phyloP scores from a whole-genome alignment of 257 asterid species.

The Fraxinus anomala region DNA sequence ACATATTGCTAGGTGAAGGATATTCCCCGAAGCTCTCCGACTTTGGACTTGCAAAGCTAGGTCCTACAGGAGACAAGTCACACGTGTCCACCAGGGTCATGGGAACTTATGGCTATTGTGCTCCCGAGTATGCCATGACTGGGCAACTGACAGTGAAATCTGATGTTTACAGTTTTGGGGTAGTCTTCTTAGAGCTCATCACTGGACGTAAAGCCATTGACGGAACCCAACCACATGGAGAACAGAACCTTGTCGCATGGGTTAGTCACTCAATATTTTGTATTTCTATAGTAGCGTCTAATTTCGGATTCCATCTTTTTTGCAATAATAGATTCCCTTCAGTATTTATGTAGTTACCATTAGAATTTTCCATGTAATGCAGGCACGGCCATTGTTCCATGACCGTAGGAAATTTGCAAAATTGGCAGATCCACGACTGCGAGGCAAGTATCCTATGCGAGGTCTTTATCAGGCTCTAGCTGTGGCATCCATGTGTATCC shows the following conservation, averaged over 20 bases:
- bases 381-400: conserved; percentile 89
- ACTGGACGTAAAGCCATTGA: conserved; percentile 98
- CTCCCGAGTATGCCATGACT: conserved; percentile 99
- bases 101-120: conserved; percentile 99
- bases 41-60: conserved; percentile 97
- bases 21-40: conserved; percentile 87
- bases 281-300: neutral
- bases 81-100: conserved; percentile 98
- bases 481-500: conserved; percentile 95
- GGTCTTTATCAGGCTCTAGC: conserved; percentile 97
- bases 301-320: neutral
- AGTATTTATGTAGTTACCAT: neutral
- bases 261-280: conserved; percentile 37
- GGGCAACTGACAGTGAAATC: conserved; percentile 97
- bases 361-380: conserved; percentile 27
- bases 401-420: conserved; percentile 84
- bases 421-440: conserved; percentile 82
- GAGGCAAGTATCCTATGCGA: conserved; percentile 85
- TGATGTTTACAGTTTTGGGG: conserved; percentile 97
- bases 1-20: conserved; percentile 86
- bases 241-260: conserved; percentile 96
- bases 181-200: conserved; percentile 90
- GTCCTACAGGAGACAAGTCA: conserved; percentile 99
- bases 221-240: conserved; percentile 78
- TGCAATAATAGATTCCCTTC: neutral